Evolutionary conservation across 352 stramenopile species (phyloP).

Genomic region (Phytophthora tentaculata): DNA sequence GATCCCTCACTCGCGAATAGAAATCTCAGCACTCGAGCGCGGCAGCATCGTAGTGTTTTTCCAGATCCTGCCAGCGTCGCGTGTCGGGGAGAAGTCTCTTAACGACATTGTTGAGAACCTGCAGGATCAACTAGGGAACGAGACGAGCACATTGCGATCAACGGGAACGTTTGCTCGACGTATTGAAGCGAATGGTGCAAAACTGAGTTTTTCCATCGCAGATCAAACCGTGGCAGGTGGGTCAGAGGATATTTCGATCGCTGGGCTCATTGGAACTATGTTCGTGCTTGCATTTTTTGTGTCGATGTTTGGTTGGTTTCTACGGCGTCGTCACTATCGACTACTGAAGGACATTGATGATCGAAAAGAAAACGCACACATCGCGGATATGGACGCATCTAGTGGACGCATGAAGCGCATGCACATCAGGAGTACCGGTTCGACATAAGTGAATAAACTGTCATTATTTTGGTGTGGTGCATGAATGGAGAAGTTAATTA

Average conservation of each 20-base stretch:
- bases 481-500: neutral
- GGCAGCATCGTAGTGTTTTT: slow-evolving; percentile 75
- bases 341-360: slow-evolving; percentile 36
- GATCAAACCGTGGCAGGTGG: slow-evolving; percentile 65
- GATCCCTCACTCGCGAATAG: slow-evolving; percentile 58
- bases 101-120: slow-evolving; percentile 73
- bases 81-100: slow-evolving; percentile 62
- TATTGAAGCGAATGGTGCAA: slow-evolving; percentile 64
- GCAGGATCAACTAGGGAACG: slow-evolving; percentile 58
- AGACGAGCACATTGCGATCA: slow-evolving; percentile 64
- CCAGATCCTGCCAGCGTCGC: slow-evolving; percentile 66
- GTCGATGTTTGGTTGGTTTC: slow-evolving; percentile 61
- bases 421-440: slow-evolving; percentile 54
- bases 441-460: slow-evolving; percentile 38
- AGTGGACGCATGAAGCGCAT: slow-evolving; percentile 67
- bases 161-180: slow-evolving; percentile 70
- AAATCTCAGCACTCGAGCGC: slow-evolving; percentile 58
- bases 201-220: slow-evolving; percentile 72
- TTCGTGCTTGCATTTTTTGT: slow-evolving; percentile 66
- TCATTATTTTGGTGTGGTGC: neutral
- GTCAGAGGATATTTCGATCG: slow-evolving; percentile 72
- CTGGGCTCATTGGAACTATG: slow-evolving; percentile 64
- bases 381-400: slow-evolving; percentile 20
- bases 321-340: slow-evolving; percentile 61
- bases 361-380: slow-evolving; percentile 8